These are phyloP conservation scores for Tuber indicum DNA, from an alignment of 495 filamentous ascomycete genomes.

Conservation along the genomic window DNA sequence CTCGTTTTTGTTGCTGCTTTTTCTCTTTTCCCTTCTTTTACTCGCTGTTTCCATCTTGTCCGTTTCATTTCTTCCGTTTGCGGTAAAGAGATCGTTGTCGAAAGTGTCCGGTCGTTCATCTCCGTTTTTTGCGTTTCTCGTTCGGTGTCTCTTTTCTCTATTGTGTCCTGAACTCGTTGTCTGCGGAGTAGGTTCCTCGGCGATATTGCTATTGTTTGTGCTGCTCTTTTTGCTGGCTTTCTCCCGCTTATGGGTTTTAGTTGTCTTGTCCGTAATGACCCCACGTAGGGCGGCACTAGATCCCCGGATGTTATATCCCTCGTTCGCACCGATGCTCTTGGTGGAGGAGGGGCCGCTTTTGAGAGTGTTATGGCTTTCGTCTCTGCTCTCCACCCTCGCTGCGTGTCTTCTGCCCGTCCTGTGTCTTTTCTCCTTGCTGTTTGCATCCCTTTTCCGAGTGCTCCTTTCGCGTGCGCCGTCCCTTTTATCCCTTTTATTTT, in stretches of 20 bases:
- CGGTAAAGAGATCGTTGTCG: not conserved
- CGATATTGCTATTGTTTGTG: not conserved
- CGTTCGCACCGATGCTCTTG: not conserved
- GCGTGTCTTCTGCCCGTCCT: not conserved
- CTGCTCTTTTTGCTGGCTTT: not conserved
- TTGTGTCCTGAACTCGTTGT: not conserved
- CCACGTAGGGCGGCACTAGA: not conserved
- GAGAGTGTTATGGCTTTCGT: not conserved
- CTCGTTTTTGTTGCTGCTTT: not conserved
- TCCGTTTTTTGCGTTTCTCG: not conserved
- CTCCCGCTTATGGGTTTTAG: not conserved
- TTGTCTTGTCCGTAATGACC: not conserved
- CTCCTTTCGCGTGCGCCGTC: not conserved
- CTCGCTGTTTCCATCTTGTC: not conserved
- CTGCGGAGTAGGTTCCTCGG: not conserved
- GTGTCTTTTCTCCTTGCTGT: not conserved
- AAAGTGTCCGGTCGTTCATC: not conserved
- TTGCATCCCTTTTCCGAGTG: not conserved
- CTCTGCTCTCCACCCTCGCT: not conserved
- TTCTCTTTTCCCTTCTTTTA: not conserved
- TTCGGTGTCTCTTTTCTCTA: not conserved
- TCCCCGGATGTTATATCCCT: not conserved
- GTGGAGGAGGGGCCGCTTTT: not conserved
- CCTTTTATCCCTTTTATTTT: not conserved
- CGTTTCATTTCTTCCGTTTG: not conserved